These are phyloP conservation scores for Datisca glomerata DNA, from an alignment of 306 rosid species.

Conservation along the genomic window DNA sequence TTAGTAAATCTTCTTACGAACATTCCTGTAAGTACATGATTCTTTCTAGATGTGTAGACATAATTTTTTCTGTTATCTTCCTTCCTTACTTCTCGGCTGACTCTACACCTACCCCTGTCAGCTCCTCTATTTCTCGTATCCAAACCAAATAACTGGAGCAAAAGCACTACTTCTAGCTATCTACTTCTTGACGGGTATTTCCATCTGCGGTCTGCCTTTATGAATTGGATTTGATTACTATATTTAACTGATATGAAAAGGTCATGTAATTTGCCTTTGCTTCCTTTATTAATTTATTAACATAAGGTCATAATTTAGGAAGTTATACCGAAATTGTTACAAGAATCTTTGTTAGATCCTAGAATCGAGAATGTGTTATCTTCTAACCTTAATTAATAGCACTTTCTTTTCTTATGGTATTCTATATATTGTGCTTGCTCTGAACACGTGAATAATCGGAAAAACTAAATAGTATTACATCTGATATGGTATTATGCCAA, in stretches of 20 bases:
- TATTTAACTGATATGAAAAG: no score
- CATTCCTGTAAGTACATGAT: conserved; percentile 41
- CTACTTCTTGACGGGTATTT: conserved; percentile 2
- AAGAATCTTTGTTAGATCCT: no score
- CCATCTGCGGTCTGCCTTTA: not conserved
- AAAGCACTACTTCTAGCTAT: conserved; percentile 19
- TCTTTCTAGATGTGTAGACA: conserved; percentile 1
- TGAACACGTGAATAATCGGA: not conserved
- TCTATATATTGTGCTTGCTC: not conserved
- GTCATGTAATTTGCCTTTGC: no score
- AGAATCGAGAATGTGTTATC: no score
- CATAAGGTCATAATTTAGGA: no score
- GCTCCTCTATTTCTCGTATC: conserved; percentile 49
- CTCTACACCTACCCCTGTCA: conserved; percentile 19
- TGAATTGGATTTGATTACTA: no score
- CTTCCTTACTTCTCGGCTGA: conserved; percentile 10
- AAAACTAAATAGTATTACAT: not conserved
- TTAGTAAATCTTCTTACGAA: conserved; percentile 46
- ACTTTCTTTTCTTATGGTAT: no score
- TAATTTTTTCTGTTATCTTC: not conserved
- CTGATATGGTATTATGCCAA: not conserved
- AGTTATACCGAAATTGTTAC: no score
- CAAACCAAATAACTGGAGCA: conserved; percentile 30
- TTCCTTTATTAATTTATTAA: no score
- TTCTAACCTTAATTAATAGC: no score